Percentiles rank a stretch among this genome's conserved stretches.
These are phyloP conservation scores for Iris pallida DNA, from an alignment of 116 monocot genomes.

Conservation along the genomic window DNA sequence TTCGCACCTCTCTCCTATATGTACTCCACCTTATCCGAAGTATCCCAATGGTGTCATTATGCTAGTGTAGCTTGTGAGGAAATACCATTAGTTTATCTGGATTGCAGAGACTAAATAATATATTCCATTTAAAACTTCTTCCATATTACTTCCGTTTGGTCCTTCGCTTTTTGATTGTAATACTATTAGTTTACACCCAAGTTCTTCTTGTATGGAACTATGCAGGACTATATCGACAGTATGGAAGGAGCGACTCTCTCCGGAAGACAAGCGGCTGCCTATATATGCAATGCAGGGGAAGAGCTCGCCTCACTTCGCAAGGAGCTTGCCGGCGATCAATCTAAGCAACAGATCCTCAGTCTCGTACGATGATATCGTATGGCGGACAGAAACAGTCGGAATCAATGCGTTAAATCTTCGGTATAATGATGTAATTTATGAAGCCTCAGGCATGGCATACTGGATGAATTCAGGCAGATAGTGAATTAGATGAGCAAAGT, in stretches of 20 bases:
- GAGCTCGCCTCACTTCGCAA: slow-evolving; percentile 52
- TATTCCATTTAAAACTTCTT: background rate
- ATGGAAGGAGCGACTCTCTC: slow-evolving; percentile 98
- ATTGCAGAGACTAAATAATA: too few species aligned
- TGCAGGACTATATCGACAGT: slow-evolving; percentile 94
- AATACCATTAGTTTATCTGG: too few species aligned
- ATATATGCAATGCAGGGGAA: slow-evolving; percentile 73
- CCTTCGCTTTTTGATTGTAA: background rate
- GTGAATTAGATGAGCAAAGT: too few species aligned
- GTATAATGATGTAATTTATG: background rate
- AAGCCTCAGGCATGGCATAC: slow-evolving; percentile 30
- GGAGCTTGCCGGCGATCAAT: slow-evolving; percentile 35
- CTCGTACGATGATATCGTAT: slow-evolving; percentile 37
- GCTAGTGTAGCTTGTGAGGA: too few species aligned
- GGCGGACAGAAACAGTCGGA: background rate
- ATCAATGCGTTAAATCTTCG: background rate
- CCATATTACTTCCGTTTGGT: background rate
- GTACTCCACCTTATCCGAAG: too few species aligned
- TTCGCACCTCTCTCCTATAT: too few species aligned
- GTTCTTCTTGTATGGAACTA: background rate
- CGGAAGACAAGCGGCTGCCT: slow-evolving; percentile 66
- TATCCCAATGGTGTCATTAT: too few species aligned
- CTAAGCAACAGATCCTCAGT: slow-evolving; percentile 20
- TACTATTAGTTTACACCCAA: background rate
- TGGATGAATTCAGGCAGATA: slow-evolving; percentile 44